These are phyloP conservation scores for Akanthomyces uredinophilus DNA, from an alignment of 2,329 filamentous ascomycete genomes.

Conservation along the genomic window DNA sequence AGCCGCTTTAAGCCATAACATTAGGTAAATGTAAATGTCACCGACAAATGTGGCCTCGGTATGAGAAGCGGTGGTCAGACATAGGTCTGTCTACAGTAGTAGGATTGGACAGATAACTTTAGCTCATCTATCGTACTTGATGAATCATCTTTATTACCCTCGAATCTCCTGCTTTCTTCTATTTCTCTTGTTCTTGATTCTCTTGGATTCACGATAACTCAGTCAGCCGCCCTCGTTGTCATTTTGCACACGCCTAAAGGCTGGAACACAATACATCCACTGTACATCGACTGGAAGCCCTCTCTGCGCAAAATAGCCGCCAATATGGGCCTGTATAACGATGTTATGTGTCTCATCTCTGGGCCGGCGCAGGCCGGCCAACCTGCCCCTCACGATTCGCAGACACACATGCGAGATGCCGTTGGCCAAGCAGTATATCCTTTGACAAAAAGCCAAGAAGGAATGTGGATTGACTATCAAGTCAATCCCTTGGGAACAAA, in stretches of 20 bases:
- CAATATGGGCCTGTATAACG: not conserved
- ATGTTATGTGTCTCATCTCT: not conserved
- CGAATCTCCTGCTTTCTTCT: no score
- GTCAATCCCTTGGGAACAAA: slow-evolving; percentile 13
- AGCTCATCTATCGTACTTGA: no score
- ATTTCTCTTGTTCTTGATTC: no score
- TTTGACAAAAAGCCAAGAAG: slow-evolving; percentile 16
- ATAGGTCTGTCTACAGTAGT: no score
- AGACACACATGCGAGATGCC: not conserved
- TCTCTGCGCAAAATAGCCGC: no score
- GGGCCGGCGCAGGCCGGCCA: not conserved
- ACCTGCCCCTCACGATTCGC: not conserved
- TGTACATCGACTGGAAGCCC: no score
- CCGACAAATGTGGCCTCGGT: not conserved
- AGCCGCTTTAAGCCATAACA: not conserved
- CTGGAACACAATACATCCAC: no score
- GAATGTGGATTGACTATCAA: slow-evolving; percentile 15
- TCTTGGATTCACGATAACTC: no score
- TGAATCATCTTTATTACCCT: no score
- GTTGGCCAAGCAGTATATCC: slow-evolving; percentile 2
- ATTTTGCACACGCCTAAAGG: no score
- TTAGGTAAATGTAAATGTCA: not conserved
- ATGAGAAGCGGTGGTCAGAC: not conserved
- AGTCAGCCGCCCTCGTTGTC: no score
- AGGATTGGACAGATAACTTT: no score